phyloP scores from a whole-genome alignment of 140 eudicot genomes.

The Oenanthe javanica region DNA sequence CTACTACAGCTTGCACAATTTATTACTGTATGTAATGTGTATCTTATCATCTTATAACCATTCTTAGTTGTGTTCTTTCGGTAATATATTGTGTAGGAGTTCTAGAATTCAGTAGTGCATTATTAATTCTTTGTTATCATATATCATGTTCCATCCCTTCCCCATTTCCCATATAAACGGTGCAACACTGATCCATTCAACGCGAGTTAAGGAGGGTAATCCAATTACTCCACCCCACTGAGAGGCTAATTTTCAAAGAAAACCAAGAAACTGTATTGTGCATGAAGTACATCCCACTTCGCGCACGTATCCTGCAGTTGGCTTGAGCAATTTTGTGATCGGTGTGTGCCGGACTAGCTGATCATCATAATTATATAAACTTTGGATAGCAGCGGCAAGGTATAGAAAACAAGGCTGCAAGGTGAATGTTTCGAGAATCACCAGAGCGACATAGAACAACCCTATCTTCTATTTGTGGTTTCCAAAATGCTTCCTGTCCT shows the following conservation, averaged over 20 bases:
- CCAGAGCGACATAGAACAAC: not conserved
- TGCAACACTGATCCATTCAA: not conserved
- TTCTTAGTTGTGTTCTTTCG: not conserved
- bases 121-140: not conserved
- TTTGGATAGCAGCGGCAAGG: not conserved
- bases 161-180: not conserved
- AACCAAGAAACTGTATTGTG: not conserved
- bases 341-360: not conserved
- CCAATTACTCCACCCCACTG: not conserved
- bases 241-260: not conserved
- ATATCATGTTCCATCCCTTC: not conserved
- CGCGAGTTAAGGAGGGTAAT: not conserved
- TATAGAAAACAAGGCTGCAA: not conserved
- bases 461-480: constrained; percentile 5
- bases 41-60: not conserved
- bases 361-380: not conserved
- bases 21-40: not conserved
- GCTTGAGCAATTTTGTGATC: not conserved
- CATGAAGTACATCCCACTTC: not conserved
- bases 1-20: not conserved
- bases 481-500: constrained; percentile 24
- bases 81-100: not conserved
- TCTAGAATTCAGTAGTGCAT: not conserved
- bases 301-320: not conserved
- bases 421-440: not conserved